These are phyloP conservation scores for Trichomonas gallinae DNA, from an alignment of 208 protist species.

Conservation along the genomic window DNA sequence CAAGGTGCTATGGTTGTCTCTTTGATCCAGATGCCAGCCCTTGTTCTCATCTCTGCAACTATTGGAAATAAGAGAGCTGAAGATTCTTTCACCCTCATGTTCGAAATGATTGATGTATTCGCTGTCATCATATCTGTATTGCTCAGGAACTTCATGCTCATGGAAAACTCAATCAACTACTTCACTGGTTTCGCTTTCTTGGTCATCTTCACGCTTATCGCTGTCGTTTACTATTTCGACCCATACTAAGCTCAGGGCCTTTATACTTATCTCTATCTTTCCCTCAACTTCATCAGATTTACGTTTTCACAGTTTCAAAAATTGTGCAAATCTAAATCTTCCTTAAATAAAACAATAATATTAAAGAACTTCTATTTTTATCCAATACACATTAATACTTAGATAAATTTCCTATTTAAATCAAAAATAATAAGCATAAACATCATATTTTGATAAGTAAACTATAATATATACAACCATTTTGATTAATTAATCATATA, in stretches of 20 bases:
- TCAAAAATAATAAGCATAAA: no score
- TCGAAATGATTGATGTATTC: conserved; percentile 5
- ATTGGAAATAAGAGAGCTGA: background rate
- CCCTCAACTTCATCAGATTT: no score
- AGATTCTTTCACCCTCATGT: background rate
- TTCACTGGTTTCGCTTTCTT: conserved; percentile 2
- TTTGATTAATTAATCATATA: no score
- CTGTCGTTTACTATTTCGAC: background rate
- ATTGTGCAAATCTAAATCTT: no score
- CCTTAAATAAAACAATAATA: no score
- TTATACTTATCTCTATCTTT: no score
- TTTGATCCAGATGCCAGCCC: conserved; percentile 14
- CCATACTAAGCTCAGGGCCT: background rate
- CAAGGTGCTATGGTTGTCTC: background rate
- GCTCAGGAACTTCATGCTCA: background rate
- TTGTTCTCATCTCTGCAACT: background rate
- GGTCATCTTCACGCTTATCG: background rate
- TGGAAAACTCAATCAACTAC: conserved; percentile 6
- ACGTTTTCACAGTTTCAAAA: no score
- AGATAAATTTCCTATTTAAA: no score
- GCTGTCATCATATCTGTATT: background rate
- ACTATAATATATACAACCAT: no score
- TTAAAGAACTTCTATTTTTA: no score
- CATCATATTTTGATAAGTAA: no score
- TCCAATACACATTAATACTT: no score